Percentiles rank a stretch among this genome's conserved stretches.
phyloP scores from a whole-genome alignment of 768 basidiomycete genomes.

The Coprinopsis sp. region DNA sequence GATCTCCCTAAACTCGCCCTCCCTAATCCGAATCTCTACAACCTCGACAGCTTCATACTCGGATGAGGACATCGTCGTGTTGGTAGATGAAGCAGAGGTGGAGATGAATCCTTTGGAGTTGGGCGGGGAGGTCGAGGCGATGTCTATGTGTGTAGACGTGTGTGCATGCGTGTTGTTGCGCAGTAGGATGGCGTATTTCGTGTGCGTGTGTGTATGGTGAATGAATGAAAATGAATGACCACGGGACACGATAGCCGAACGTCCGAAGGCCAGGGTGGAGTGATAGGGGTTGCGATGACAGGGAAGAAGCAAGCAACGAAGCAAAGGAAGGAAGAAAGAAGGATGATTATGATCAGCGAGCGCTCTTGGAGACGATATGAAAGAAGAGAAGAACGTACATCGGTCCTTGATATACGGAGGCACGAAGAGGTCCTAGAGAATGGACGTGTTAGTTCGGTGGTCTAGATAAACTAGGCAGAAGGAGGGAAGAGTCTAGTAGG shows the following conservation, averaged over 20 bases:
- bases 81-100: conserved; percentile 63
- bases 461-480: background rate
- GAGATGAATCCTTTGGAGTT: conserved; percentile 62
- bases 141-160: conserved; percentile 40
- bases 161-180: no score
- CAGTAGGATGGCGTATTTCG: no score
- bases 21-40: conserved; percentile 79
- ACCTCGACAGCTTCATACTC: conserved; percentile 87
- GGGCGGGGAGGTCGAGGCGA: conserved; percentile 80
- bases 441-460: conserved; percentile 8
- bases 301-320: no score
- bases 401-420: conserved; percentile 88
- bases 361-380: conserved; percentile 12
- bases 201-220: no score
- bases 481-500: no score
- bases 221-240: no score
- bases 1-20: conserved; percentile 72
- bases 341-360: conserved; percentile 17
- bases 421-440: conserved; percentile 70
- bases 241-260: no score
- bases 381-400: conserved; percentile 52
- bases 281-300: no score
- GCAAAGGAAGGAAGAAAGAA: no score
- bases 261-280: no score
- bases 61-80: conserved; percentile 57